phyloP scores from a whole-genome alignment of 2,329 filamentous ascomycete species.

The Colletotrichum lini region DNA sequence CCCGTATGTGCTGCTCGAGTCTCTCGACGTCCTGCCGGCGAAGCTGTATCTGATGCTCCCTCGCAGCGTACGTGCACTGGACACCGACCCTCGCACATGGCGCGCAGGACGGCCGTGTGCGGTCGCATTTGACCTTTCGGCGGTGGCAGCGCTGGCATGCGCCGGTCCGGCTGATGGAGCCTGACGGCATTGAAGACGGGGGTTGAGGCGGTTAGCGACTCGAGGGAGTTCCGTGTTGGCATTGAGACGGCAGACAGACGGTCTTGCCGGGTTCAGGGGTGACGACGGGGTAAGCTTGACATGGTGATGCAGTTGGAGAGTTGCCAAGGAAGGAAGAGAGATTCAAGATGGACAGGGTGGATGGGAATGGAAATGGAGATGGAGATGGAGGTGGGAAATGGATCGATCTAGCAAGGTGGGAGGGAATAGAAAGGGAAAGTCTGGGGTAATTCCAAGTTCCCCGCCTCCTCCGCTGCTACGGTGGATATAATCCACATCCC shows the following conservation, averaged over 20 bases:
- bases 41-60: conserved; percentile 48
- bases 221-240: too few relatives aligned
- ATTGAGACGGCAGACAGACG: not conserved
- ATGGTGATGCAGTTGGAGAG: not conserved
- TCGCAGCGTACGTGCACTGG: conserved; percentile 53
- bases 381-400: not conserved
- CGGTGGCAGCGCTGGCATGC: conserved; percentile 59
- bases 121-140: conserved; percentile 59
- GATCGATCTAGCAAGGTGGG: conserved; percentile 7
- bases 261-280: not conserved
- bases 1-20: conserved; percentile 52
- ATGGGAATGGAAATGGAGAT: too few relatives aligned
- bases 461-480: not conserved
- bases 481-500: not conserved
- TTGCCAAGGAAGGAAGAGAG: not conserved
- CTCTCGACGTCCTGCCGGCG: conserved; percentile 52
- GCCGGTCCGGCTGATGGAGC: conserved; percentile 34
- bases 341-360: too few relatives aligned
- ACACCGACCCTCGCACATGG: conserved; percentile 53
- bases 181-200: conserved; percentile 17
- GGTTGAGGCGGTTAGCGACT: too few relatives aligned
- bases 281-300: not conserved
- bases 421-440: not conserved
- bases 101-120: conserved; percentile 53
- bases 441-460: conserved; percentile 12